Percentiles rank a stretch among this genome's conserved stretches.
phyloP scores from a whole-genome alignment of 2,329 filamentous ascomycete species.

The Pseudocercospora musae region DNA sequence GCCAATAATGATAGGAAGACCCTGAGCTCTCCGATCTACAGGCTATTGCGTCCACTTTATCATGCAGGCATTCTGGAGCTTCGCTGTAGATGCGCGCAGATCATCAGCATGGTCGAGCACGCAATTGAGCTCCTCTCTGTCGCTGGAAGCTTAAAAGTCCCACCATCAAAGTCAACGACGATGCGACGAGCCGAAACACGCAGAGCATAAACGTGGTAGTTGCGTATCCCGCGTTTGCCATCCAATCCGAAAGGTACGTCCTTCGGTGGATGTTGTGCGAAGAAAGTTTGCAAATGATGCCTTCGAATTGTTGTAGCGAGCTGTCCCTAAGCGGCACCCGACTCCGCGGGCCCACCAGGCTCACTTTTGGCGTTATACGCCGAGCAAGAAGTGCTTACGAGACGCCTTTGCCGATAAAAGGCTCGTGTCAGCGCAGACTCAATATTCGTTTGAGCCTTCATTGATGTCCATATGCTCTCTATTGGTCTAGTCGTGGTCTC shows the following conservation, averaged over 20 bases:
- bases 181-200: conserved; percentile 13
- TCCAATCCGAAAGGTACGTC: neutral
- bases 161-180: neutral
- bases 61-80: neutral
- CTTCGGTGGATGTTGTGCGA: neutral
- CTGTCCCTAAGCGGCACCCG: neutral
- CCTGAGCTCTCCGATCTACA: neutral
- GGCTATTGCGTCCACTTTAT: conserved; percentile 4
- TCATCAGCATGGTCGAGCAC: conserved; percentile 11
- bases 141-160: conserved; percentile 10
- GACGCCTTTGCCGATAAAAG: neutral
- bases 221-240: conserved; percentile 9
- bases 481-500: neutral
- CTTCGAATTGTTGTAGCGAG: neutral
- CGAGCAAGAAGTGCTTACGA: neutral
- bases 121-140: conserved; percentile 14
- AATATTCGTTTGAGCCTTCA: neutral
- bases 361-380: neutral
- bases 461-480: neutral
- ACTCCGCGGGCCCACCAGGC: neutral
- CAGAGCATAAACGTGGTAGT: neutral
- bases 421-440: neutral
- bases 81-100: neutral
- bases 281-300: neutral
- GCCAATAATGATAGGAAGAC: conserved; percentile 7